Conservation (phyloP, 441 rosid species). For the Gossypium schwendimanii region DNA sequence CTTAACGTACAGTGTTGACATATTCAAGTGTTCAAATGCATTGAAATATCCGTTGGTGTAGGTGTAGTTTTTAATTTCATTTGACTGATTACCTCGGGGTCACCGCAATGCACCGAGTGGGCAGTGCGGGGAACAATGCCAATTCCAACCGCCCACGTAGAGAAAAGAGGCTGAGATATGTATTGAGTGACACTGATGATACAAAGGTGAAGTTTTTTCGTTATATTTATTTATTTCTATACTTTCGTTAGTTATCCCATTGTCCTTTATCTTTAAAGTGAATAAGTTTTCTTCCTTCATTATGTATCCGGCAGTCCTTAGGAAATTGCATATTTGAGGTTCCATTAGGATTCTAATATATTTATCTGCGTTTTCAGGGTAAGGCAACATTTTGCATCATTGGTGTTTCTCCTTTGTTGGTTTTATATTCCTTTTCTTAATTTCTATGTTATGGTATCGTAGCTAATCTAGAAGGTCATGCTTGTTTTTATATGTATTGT, state of each 20-base stretch:
- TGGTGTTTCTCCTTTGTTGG: neutral
- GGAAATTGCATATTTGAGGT: neutral
- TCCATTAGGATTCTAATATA: neutral
- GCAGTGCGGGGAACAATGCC: slow-evolving; percentile 86
- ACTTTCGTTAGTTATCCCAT: neutral
- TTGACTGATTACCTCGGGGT: slow-evolving; percentile 16
- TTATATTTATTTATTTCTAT: neutral
- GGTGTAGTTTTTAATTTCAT: neutral
- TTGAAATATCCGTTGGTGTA: neutral
- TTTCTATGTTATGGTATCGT: neutral
- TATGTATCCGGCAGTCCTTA: neutral
- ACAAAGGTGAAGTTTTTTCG: slow-evolving; percentile 44
- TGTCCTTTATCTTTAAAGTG: neutral
- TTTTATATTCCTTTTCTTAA: neutral
- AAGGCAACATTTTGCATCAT: neutral
- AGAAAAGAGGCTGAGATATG: slow-evolving; percentile 92
- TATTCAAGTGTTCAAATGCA: neutral
- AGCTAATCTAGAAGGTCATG: neutral
- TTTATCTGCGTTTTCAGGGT: neutral
- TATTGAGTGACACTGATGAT: slow-evolving; percentile 72
- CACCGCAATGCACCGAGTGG: slow-evolving; percentile 93
- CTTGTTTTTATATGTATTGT: neutral
- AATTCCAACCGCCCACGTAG: slow-evolving; percentile 91
- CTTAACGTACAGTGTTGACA: neutral
- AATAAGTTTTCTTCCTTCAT: neutral